Base-by-base conservation (phyloP, 108 stramenopile species). In the Licmophora abbreviata region DNA sequence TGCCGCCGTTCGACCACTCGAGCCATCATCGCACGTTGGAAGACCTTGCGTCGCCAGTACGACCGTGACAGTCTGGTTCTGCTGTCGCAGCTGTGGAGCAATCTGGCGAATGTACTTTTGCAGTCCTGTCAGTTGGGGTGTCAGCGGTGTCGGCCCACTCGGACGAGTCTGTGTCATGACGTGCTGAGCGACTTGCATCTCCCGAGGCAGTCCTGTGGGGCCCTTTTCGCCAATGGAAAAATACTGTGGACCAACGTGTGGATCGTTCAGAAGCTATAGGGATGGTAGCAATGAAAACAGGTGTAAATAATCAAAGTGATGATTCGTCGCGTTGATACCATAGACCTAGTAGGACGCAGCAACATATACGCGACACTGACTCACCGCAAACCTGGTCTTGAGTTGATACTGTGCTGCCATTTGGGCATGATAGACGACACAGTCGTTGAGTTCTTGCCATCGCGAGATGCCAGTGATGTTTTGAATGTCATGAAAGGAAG, bases 371-470 rank as follows among this genome's bases (percentile, higher is more conserved):
- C 11, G n/a, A n/a, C n/a, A n/a, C n/a, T n/a, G 20, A 4, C 25
- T 26, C 49, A 52, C 38, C 7, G 64, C 17, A 53, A 90, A 90
- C 14, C 65, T 70, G 17, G 82, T 83, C 0, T 83, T 79, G 1
- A 66, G 65, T 20, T 65, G 56, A 17, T 85, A 56, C 0, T 51
- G 35, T 1, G 77, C 54, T 1, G 81, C 63, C 48, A 82, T 53
- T 51, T 75, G 58, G 12, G 56, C 65, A 52, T 88, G 81, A 50
- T 75, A 79, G n/a, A 40, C 38, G 30, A 81, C 67, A 48, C 66
- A 71, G 30, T 78, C 69, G 32, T 38, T 34, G 25, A 83, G 38
- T 57, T 83, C 85, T 38, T 76, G 74, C 85, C 85, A 88, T 33
- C 90, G 57, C 11, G 77, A 79, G n/a, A n/a, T n/a, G 11, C 59